Percentiles rank a stretch among this genome's conserved stretches.
phyloP scores from a whole-genome alignment of 768 basidiomycete genomes.

The Hirschioporus abietinus region DNA sequence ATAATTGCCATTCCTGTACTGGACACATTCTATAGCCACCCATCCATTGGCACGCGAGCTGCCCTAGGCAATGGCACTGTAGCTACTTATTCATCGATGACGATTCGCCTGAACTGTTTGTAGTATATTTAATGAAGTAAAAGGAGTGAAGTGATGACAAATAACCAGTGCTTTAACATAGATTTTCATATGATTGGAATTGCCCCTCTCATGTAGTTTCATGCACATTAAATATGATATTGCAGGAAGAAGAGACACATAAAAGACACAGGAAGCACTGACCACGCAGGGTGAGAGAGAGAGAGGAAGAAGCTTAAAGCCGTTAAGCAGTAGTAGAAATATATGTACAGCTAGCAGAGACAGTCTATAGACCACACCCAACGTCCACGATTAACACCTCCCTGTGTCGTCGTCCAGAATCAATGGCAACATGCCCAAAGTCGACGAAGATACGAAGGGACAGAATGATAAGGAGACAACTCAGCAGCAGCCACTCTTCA shows the following conservation, averaged over 20 bases:
- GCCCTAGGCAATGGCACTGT: background rate
- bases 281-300: background rate
- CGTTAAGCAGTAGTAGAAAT: background rate
- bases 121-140: background rate
- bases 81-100: background rate
- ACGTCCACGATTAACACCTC: background rate
- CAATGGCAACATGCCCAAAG: background rate
- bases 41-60: background rate
- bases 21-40: background rate
- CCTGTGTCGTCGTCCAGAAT: too few species aligned
- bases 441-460: background rate
- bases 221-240: background rate
- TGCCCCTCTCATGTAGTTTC: background rate
- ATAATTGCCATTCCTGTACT: background rate
- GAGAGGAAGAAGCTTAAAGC: background rate
- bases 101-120: background rate
- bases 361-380: background rate
- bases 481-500: background rate
- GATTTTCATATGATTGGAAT: too few species aligned
- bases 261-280: background rate
- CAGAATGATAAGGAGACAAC: background rate
- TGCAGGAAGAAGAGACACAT: background rate
- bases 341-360: background rate
- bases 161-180: too few species aligned
- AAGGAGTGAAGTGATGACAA: too few species aligned